Evolutionary conservation across 1,284 basidiomycete species (phyloP).

Genomic region (Calocybe gambosa): DNA sequence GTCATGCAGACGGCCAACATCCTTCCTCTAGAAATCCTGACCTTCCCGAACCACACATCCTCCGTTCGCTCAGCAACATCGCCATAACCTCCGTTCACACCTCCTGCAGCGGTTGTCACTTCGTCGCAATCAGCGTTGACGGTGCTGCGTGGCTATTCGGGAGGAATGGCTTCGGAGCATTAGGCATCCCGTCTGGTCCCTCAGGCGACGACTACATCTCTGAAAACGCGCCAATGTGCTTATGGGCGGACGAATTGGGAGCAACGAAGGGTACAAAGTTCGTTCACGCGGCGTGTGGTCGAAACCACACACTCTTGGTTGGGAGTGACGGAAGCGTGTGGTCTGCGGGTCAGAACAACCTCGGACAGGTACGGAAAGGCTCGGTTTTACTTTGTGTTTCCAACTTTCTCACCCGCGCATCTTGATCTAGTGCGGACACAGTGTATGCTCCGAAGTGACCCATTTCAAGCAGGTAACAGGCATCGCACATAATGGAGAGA

Average conservation of each 20-base stretch:
- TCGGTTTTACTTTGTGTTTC: constrained; percentile 33
- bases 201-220: constrained; percentile 50
- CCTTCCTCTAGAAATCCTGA: constrained; percentile 68
- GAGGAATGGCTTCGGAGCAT: constrained; percentile 58
- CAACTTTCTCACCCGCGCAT: neutral
- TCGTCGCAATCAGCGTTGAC: constrained; percentile 66
- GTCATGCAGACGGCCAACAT: neutral
- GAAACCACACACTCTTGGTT: constrained; percentile 79
- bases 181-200: constrained; percentile 39
- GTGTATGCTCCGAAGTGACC: constrained; percentile 54
- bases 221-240: constrained; percentile 63
- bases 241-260: constrained; percentile 59
- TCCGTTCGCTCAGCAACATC: constrained; percentile 83
- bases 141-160: constrained; percentile 87
- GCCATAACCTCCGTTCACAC: constrained; percentile 67
- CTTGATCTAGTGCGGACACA: constrained; percentile 71
- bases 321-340: constrained; percentile 79
- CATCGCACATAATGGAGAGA: constrained; percentile 45
- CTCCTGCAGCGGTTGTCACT: constrained; percentile 69
- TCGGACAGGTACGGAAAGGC: constrained; percentile 79
- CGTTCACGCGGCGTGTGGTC: constrained; percentile 77
- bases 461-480: constrained; percentile 62
- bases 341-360: constrained; percentile 76
- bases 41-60: constrained; percentile 79
- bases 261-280: constrained; percentile 59